Evolutionary conservation across 2,329 filamentous ascomycete species (phyloP), one percentile per base, ranked within the genome.

Genomic region (Huntiella moniliformis): DNA sequence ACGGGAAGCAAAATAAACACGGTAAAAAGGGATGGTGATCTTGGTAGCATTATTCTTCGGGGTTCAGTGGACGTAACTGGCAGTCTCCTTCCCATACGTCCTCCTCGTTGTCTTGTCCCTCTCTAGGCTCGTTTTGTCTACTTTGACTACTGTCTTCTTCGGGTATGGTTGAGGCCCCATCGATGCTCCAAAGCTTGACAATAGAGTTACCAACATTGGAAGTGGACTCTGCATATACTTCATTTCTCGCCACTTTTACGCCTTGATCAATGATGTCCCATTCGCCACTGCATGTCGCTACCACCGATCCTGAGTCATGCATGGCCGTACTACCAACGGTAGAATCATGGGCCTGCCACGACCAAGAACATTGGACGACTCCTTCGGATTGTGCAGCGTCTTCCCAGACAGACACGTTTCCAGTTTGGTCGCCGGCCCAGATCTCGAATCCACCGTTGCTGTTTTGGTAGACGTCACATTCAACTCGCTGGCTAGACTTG

Each of bases 321-420:
- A 77, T 55, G 11, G 62, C 60, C 5, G 67, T 61, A 37, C 66
- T 67, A 6, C 69, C 68, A 0, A 75, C 60, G 1, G 70, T 64
- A 1, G 66, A 62, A 4, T 55, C 55, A 48, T 71, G 66, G 0
- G 64, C 64, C 15, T 60, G 53, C 67, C 70, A 75, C n/a, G 56
- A 54, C 70, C 71, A 74, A 0, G 62, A 58, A 3, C 65, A 63
- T 18, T 60, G 54, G 16, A 63, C 55, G 5, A 61, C 58, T 12
- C 71, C 73, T 38, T 62, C 64, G 2, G 51, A 52, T 35, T 56
- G 59, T 28, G 18, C 74, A 73, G 76, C 67, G 8, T 63, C 63
- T 38, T 78, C 70, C 69, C 73, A 79, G 5, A 77, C 67, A 38
- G 63, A 63, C n/a, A 76, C 68, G 3, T 58, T 54, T 1, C 76